Evolutionary conservation across 2,329 filamentous ascomycete genomes (phyloP), one percentile per base, ranked within the genome.

Genomic region (Xylariaceae sp.): DNA sequence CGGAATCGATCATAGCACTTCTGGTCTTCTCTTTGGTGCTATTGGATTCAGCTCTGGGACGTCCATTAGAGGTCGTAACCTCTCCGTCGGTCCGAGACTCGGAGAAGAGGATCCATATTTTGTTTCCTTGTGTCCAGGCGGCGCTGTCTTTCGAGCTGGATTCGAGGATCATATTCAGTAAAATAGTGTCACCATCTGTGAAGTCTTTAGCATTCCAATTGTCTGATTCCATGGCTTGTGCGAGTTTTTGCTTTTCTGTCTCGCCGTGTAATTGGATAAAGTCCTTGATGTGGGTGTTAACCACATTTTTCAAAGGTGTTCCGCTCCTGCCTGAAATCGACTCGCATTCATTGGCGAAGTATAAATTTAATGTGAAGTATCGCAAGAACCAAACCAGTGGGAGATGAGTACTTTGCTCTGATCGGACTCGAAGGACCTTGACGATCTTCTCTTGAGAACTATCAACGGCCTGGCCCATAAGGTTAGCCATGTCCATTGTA

Each of bases 291-390:
- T 94, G 88, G 22, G 76, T 77, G 55, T 92, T 91, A 48, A 94
- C 85, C 23, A 90, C 79, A 16, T 79, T 87, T 67, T 92, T 92
- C 5, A 94, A 70, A 2, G 82, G 74, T 3, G 82, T 84, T 7
- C 88, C 86, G 48, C 86, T 86, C 45, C 86, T 79, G 1, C 88
- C 88, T 19, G 86, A 92, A 17, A 93, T 83, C 14, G 86, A 85
- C 65, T 94, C 88, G 59, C 88, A 93, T 63, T 94, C 88, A 50
- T 90, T 89, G 37, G 86, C 85, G 64, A 94, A 93, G 45, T 89
- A 79, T 6, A 89, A 73, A 58, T 92, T 93, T 25, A 94, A 74
- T 1, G 80, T 88, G 57, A 92, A 91, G 64, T 93, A 93, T 29
- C 88, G 80, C 35, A 93, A 68, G 64, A 94, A 94, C 55, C 80